These are phyloP conservation scores for Fusarium sp. DNA, from an alignment of 2,329 filamentous ascomycete species.

Conservation along the genomic window DNA sequence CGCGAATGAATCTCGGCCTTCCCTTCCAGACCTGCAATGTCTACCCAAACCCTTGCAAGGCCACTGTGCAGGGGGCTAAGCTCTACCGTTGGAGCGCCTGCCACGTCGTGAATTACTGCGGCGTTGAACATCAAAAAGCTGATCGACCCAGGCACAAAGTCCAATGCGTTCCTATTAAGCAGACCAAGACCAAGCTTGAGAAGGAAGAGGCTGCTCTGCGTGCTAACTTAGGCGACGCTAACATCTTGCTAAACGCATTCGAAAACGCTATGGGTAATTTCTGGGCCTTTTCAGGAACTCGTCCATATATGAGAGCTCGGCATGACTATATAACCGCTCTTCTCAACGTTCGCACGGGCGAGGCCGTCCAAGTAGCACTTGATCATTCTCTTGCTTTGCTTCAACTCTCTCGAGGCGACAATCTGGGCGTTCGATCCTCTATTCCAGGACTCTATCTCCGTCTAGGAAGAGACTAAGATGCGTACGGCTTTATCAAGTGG, in stretches of 20 bases:
- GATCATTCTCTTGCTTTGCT: background rate
- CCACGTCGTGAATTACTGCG: constrained; percentile 13
- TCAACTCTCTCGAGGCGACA: constrained; percentile 13
- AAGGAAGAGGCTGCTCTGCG: constrained; percentile 3
- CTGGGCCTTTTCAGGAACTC: background rate
- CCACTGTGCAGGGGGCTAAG: background rate
- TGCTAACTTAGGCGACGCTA: background rate
- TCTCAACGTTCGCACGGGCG: constrained; percentile 12
- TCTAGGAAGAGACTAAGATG: constrained; percentile 15
- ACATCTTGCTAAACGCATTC: constrained; percentile 3
- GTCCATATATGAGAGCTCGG: constrained; percentile 17
- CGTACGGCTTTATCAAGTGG: constrained; percentile 28
- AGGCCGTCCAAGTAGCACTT: constrained; percentile 7
- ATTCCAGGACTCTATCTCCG: constrained; percentile 15
- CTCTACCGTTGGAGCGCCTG: constrained; percentile 21
- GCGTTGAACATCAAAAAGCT: constrained; percentile 11
- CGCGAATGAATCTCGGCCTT: constrained; percentile 17
- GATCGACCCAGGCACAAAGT: constrained; percentile 15
- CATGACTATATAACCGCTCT: constrained; percentile 3
- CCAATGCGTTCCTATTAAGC: background rate
- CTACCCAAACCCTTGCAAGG: background rate
- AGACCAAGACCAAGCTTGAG: background rate
- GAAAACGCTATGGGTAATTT: background rate
- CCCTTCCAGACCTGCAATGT: constrained; percentile 10
- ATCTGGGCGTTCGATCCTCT: background rate